Base-by-base conservation (phyloP, 2,329 filamentous ascomycete genomes). In the Phyllosticta ampelicida region DNA sequence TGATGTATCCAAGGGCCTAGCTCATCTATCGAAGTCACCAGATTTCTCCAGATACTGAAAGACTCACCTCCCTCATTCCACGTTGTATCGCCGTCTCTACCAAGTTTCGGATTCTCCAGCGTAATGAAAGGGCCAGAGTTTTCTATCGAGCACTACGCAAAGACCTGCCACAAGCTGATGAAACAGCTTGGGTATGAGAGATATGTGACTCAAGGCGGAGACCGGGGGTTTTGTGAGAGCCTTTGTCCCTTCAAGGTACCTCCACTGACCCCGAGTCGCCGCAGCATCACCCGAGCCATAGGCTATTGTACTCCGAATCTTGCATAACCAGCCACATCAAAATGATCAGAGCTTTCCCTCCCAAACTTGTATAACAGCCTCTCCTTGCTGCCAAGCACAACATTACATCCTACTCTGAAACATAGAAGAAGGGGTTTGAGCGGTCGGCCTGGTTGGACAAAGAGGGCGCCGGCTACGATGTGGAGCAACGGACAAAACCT, bases 111-210 rank as follows among this genome's bases (percentile, higher is more conserved):
- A 48, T 82, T 82, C 69, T 78, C 74, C n/a, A 69, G 75, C 21
- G 73, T 70, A 2, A 70, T 78, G 16, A 72, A 71, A 54, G 75
- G 81, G 68, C 74, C 73, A 58, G 83, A 83, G 0, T 86, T 86
- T 60, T 78, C 75, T 2, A 64, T 82, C 16, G 73, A 75, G 19
- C 80, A 86, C 62, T 85, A 86, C 63, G 83, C 83, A 2, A 82
- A 89, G 67, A 77, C 78, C 0, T 74, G 82, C 62, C 81, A 90
- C 68, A 83, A 82, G 58, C 71, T 90, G 9, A 90, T 90, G 86
- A 70, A 80, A 6, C 77, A 78, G 11, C 76, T 90, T 2, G 85
- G 85, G 0, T 90, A 87, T 66, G 63, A 76, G 2, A 73, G 82
- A 71, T 87, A 86, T 60, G 77, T 74, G 72, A 63, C 48, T 10